Evolutionary conservation across 2,329 filamentous ascomycete genomes (phyloP), one percentile per base, ranked within the genome.

Genomic region (Aspergillus fijiensis): DNA sequence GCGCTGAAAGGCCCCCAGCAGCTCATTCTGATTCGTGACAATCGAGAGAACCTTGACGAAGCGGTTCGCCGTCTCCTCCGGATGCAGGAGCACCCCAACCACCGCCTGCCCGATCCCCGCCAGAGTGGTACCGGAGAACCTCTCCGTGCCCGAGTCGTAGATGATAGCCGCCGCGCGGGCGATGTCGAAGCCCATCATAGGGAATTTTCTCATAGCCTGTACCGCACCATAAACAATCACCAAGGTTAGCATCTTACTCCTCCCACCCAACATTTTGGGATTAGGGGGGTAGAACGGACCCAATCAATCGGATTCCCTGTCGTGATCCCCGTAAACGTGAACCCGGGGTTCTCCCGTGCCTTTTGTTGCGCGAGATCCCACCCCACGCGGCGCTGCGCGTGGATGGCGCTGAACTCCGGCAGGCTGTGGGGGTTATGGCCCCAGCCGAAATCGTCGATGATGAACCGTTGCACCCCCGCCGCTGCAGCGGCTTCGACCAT

Each of bases 401-500:
- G 33, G 31, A 58, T 55, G 21, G 33, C 51, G 5, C 10, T 2
- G 47, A 61, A 55, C 19, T 61, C 59, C 2, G 59, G 55, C 11
- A 58, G 11, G 0, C 31, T 14, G 6, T 23, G 14, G 1, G 45
- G n/a, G 10, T 58, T n/a, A 1, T 10, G 31, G 1, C 55, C 59
- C 55, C 55, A 58, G 33, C 59, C 59, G 21, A 82, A 89, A 64
- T 90, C 87, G 39, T 84, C 84, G 1, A 86, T 85, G 1, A 87
- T 80, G 68, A 86, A 87, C 6, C 85, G 80, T 64, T 82, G 82
- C 5, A 89, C 86, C 1, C 85, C 84, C 1, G 85, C 85, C 4
- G 80, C 80, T 29, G 85, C 75, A 33, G 85, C 82, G 0, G 86
- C 87, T 33, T 88, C 82, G 49, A 88, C 79, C 50, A 88, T 75